Base-by-base conservation (phyloP, 495 filamentous ascomycete genomes). In the Tuber brumale region DNA sequence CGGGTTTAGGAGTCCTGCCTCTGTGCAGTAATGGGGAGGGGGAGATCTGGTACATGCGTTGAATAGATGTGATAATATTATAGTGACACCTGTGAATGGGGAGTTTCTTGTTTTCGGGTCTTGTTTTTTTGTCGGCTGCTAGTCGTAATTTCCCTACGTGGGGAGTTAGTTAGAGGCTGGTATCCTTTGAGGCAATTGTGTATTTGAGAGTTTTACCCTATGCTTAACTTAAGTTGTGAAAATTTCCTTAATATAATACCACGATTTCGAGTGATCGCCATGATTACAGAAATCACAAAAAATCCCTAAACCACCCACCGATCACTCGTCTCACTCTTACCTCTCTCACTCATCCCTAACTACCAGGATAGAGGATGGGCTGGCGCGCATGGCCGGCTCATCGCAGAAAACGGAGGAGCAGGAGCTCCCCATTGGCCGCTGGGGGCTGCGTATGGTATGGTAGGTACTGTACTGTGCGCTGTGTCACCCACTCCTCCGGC, bases 1-100 rank as follows among this genome's bases (percentile, higher is more conserved):
- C 27, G 79, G 74, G 23, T 80, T 80, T 31, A 76, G 74, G 70
- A 80, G 74, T 35, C 71, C 77, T 12, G 71, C 70, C 73, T 69
- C 73, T 41, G 70, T 75, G 42, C 27, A 12, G 27, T 35, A 66
- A 19, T 35, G 27, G 14, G 27, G 12, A 14, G 27, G 14, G 0
- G 5, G 57, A 7, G 27, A 16, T 7, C 14, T 18, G 12, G 27
- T 66, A 66, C 31, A 10, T 35, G 57, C 57, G 14, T 66, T 66
- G 14, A 66, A 66, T 31, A 61, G 51, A 61, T 35, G 57, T 35
- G 27, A 66, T 66, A n/a, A n/a, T n/a, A n/a, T n/a, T n/a, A 35
- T 35, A 18, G 10, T 66, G 57, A 66, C 16, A 66, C 57, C 12
- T 35, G 10, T 35, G 57, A 66, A 66, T 66, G 14, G 27, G 27